Base-by-base conservation (phyloP, 176 grass and related monocot species). In the Oryza australiensis region DNA sequence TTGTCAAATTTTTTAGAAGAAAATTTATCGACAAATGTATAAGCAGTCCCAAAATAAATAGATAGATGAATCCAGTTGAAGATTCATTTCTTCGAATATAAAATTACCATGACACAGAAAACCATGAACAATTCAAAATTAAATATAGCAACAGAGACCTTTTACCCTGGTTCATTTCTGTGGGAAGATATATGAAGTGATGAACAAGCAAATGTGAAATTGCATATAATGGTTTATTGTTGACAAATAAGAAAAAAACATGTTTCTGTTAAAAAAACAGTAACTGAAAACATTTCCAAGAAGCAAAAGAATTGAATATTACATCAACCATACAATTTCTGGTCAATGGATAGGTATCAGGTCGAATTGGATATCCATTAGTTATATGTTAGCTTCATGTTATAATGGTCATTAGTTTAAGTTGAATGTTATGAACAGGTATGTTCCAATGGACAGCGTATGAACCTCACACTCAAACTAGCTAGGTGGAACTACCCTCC, bases 261-360 rank as follows among this genome's bases (percentile, higher is more conserved):
- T 40, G 38, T 40, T 40, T 9, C 38, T 40, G 38, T 40, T 40
- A 40, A 34, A 16, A 77, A 28, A 69, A 22, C 3, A 7, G 22
- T 74, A 4, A 13, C 18, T 65, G 33, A 43, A 78, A 72, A 48
- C 64, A 63, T 62, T 64, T 29, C 64, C 37, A 64, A 51, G 26
- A 68, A 76, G 49, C 64, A 53, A 64, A 69, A 9, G n/a, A 62
- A 14, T 63, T 76, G 18, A 81, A 48, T 7, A 22, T 73, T 64
- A 18, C 38, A 49, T 20, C 0, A 8, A 45, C 55, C 35, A 69
- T 60, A 45, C 26, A 70, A 75, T 71, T 77, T 42, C 7, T 69
- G 26, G 8, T 8, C 16, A 76, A 43, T 62, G 33, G 27, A 51
- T 23, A 76, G 12, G 42, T 22, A 74, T 49, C 38, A 53, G 16